Base-by-base conservation (phyloP, 768 basidiomycete genomes). In the Atractiella rhizophila region DNA sequence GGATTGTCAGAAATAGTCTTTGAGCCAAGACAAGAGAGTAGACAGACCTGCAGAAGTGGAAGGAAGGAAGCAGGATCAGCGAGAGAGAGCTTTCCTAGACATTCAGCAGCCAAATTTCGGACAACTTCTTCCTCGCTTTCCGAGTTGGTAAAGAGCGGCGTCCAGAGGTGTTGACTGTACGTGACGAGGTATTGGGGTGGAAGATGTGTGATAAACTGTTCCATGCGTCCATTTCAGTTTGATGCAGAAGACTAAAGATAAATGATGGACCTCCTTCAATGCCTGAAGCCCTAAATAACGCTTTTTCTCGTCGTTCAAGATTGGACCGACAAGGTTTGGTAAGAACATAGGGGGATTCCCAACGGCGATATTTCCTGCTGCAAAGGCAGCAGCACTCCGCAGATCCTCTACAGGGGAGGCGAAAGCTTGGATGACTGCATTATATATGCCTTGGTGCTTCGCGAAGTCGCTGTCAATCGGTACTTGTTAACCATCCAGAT, bases 81-180 rank as follows among this genome's bases (percentile, higher is more conserved):
- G 0, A 79, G 80, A 0, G 85, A 86, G 24, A 98, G 65, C 59
- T 94, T 91, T 26, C 91, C 91, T 15, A 98, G 68, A 56, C 86
- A 94, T 3, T 88, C 86, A 34, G 91, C 85, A 20, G 86, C 82
- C 28, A 94, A 81, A 54, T 91, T 94, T 37, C 86, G 66, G 1
- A 81, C 77, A 7, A 76, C 77, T 59, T 94, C 88, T 46, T 88
- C 88, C 13, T 77, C 68, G 46, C 72, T 75, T 45, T 80, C 76
- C 10, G 82, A 83, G 56, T 83, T 77, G 51, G 79, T 71, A 56
- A 96, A 88, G 12, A 98, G 66, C 4, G 88, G 86, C 2, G 65
- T 66, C 91, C 91, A 98, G 8, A 96, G 69, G 23, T 70, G 60
- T 43, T 94, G 83, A 1, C 88, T 85, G 31, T 88, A 71, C 19